phyloP scores from a whole-genome alignment of 2,329 filamentous ascomycete genomes.

The Clonostachys sp. region DNA sequence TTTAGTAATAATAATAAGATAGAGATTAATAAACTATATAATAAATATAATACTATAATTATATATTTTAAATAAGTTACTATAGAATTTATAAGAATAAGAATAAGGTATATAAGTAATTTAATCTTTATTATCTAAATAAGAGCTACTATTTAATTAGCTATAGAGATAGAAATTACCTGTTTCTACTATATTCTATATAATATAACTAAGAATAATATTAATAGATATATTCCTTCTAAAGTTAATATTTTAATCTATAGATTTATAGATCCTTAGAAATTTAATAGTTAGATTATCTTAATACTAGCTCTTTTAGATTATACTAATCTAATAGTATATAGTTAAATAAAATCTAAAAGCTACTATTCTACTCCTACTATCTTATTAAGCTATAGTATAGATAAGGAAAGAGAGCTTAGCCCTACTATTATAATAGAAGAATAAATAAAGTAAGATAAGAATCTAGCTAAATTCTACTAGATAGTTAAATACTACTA shows the following conservation, averaged over 20 bases:
- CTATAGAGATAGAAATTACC: no score
- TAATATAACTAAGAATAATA: no score
- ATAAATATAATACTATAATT: neutral
- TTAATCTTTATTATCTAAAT: neutral
- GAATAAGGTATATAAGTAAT: neutral
- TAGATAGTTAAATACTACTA: neutral
- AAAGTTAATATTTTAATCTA: neutral
- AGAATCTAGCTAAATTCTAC: neutral
- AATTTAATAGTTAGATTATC: conserved; percentile 1
- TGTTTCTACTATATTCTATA: no score
- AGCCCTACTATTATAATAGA: neutral
- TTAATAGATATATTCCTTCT: conserved; percentile 2
- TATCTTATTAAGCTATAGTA: neutral
- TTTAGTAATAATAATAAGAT: neutral
- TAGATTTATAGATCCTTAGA: neutral
- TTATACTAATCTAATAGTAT: neutral
- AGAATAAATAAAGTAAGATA: no score
- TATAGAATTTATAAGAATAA: neutral
- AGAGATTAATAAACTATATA: no score
- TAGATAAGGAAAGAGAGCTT: neutral
- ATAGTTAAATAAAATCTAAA: neutral
- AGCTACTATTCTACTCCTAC: neutral
- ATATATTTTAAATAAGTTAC: neutral
- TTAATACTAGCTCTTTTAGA: no score
- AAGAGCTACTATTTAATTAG: neutral